These are phyloP conservation scores for Gaultheria prostrata DNA, from an alignment of 148 eudicot genomes.

Conservation along the genomic window DNA sequence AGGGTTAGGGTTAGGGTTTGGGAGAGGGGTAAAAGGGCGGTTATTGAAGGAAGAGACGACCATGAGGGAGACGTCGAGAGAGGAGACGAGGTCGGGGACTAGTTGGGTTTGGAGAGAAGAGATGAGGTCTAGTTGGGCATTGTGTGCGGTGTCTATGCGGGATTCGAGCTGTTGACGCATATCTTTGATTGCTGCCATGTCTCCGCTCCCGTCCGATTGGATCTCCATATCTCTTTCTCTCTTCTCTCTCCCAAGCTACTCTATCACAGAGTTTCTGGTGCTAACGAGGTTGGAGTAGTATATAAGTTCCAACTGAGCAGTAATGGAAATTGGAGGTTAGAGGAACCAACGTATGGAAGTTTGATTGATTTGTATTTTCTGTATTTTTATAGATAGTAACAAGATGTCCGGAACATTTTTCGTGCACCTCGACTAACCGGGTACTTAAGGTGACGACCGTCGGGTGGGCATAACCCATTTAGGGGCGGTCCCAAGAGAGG, in stretches of 20 bases:
- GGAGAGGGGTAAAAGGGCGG: conserved; percentile 41
- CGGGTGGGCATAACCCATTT: too few relatives aligned
- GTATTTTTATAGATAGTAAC: too few relatives aligned
- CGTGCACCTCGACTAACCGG: too few relatives aligned
- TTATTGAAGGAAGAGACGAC: conserved; percentile 58
- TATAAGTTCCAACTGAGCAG: not conserved
- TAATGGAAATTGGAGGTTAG: not conserved
- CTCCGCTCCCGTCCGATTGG: conserved; percentile 36
- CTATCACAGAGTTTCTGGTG: not conserved
- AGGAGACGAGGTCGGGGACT: conserved; percentile 70
- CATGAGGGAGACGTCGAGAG: conserved; percentile 69
- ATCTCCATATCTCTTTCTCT: conserved; percentile 30
- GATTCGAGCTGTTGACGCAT: conserved; percentile 56
- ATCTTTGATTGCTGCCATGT: conserved; percentile 40
- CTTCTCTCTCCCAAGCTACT: not conserved
- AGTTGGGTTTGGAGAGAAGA: conserved; percentile 63
- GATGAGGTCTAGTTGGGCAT: conserved; percentile 52
- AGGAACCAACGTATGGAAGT: not conserved
- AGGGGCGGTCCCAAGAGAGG: too few relatives aligned
- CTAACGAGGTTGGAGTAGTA: not conserved
- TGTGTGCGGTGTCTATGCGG: conserved; percentile 47
- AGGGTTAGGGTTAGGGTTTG: conserved; percentile 34
- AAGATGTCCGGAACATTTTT: too few relatives aligned
- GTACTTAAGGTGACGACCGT: too few relatives aligned
- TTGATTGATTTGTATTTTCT: too few relatives aligned